A percentile compares a stretch with the other conserved stretches of the same genome.
Conservation (phyloP, 2,329 filamentous ascomycete genomes). For the Pseudogymnoascus sp. region DNA sequence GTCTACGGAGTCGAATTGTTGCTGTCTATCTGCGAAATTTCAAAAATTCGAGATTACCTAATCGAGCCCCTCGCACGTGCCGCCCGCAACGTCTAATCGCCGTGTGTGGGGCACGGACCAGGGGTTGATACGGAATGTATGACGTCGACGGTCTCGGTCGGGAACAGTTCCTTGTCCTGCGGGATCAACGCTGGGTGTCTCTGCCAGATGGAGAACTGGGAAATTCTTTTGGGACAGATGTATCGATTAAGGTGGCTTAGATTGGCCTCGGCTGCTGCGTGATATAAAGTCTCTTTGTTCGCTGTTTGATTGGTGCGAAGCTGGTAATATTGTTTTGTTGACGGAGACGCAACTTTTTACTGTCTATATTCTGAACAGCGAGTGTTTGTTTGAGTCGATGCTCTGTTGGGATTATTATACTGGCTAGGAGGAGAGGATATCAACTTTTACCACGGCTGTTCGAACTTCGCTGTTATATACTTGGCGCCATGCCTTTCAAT, state of each 20-base stretch:
- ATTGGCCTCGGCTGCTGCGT: not conserved
- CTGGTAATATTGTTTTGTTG: no score
- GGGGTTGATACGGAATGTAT: not conserved
- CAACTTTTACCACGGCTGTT: not conserved
- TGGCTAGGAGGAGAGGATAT: not conserved
- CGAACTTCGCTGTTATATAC: not conserved
- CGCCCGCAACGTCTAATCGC: not conserved
- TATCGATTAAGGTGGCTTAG: not conserved
- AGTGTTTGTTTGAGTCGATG: not conserved
- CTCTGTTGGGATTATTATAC: not conserved
- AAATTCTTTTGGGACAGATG: not conserved
- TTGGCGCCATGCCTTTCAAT: slow-evolving; percentile 46
- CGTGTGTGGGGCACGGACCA: not conserved
- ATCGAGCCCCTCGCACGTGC: not conserved
- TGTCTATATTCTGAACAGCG: not conserved
- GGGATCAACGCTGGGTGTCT: not conserved
- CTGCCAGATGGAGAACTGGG: not conserved
- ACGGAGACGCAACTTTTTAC: not conserved
- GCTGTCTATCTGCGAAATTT: not conserved
- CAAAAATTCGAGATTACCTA: not conserved
- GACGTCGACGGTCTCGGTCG: not conserved
- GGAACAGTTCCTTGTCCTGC: not conserved
- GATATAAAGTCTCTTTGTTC: not conserved
- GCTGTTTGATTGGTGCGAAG: not conserved
- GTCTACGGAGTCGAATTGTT: no score